phyloP scores from a whole-genome alignment of 192 early-diverging fungal species.

The Podila epigama region DNA sequence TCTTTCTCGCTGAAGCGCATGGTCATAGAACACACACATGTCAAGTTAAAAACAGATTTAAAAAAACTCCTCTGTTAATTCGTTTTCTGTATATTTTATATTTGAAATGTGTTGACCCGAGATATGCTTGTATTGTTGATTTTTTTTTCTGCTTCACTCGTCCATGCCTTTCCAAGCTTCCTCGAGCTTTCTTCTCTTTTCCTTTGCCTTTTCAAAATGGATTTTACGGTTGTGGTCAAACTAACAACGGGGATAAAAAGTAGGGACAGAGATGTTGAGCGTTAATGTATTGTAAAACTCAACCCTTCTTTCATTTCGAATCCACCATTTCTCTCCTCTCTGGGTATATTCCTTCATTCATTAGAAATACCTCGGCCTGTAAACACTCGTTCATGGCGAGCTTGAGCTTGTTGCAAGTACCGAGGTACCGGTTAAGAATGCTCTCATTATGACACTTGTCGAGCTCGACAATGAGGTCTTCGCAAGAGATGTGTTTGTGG shows the following conservation, averaged over 20 bases:
- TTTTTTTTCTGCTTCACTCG: slow-evolving; percentile 19
- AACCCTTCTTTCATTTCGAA: too few species aligned
- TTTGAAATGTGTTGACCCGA: too few species aligned
- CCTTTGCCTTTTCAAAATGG: slow-evolving; percentile 53
- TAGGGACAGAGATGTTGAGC: background rate
- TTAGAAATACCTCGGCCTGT: slow-evolving; percentile 57
- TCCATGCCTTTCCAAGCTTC: slow-evolving; percentile 63
- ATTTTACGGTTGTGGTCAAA: slow-evolving; percentile 54
- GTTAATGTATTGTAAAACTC: too few species aligned
- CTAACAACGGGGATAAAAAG: slow-evolving; percentile 24
- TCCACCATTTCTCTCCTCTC: too few species aligned
- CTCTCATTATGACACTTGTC: slow-evolving; percentile 59
- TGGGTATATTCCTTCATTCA: too few species aligned
- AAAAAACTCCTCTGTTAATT: background rate
- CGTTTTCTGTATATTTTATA: background rate
- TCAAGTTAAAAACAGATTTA: background rate
- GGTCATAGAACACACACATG: too few species aligned
- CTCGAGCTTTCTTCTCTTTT: slow-evolving; percentile 54
- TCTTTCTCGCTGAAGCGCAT: too few species aligned
- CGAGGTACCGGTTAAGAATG: slow-evolving; percentile 59
- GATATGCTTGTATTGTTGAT: background rate
- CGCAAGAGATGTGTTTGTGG: slow-evolving; percentile 52
- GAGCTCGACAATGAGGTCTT: slow-evolving; percentile 59
- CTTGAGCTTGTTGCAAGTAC: slow-evolving; percentile 60
- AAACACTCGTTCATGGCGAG: slow-evolving; percentile 59